These are phyloP conservation scores for Melanogaster broomeanus DNA, from an alignment of 768 basidiomycete genomes.

Conservation along the genomic window DNA sequence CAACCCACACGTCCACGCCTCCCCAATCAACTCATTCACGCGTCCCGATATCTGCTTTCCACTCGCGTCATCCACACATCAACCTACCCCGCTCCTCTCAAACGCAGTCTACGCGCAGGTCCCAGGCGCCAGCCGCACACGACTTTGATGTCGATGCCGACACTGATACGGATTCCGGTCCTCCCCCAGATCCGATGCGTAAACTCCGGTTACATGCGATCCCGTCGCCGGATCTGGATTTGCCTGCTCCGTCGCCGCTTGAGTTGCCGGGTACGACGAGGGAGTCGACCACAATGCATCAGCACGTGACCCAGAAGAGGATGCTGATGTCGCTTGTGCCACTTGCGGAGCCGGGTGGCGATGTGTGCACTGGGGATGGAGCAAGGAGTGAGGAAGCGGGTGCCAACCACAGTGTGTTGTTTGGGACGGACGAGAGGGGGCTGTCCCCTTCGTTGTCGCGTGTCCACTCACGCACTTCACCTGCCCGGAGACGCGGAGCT, in stretches of 20 bases:
- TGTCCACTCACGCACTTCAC: too few species aligned
- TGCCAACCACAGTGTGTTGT: not conserved
- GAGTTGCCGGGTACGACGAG: not conserved
- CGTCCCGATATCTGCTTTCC: constrained; percentile 1
- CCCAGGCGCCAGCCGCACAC: not conserved
- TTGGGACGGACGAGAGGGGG: not conserved
- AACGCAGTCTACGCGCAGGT: too few species aligned
- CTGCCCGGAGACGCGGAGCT: too few species aligned
- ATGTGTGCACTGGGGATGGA: not conserved
- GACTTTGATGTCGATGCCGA: not conserved
- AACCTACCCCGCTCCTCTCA: not conserved
- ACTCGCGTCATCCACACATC: constrained; percentile 5
- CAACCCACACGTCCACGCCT: not conserved
- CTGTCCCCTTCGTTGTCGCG: not conserved
- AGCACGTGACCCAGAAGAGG: not conserved
- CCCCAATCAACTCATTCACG: not conserved
- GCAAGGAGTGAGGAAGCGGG: not conserved
- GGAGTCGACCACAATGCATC: not conserved
- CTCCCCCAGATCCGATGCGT: not conserved
- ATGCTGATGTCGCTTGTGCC: not conserved
- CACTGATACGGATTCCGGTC: not conserved
- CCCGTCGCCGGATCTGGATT: constrained; percentile 1
- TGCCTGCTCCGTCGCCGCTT: not conserved
- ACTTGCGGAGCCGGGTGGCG: not conserved
- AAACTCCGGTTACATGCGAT: constrained; percentile 1